These are phyloP conservation scores for Aristolochia contorta DNA, from an alignment of 164 flowering plant species.

Conservation along the genomic window DNA sequence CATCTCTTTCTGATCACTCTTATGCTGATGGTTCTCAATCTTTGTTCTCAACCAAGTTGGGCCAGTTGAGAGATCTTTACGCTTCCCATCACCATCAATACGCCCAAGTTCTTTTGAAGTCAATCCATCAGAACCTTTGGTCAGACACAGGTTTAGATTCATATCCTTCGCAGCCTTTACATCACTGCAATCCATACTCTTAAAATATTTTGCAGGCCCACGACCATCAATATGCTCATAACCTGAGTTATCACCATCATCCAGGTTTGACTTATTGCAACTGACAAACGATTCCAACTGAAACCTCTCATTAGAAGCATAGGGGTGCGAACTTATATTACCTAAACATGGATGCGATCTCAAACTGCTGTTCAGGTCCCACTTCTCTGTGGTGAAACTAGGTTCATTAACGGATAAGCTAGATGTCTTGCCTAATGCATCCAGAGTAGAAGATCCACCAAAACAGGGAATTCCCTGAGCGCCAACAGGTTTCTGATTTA, in stretches of 20 bases:
- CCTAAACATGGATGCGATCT: constrained; percentile 14
- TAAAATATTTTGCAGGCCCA: constrained; percentile 13
- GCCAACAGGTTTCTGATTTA: constrained; percentile 13
- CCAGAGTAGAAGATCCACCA: constrained; percentile 6
- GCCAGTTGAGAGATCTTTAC: constrained; percentile 14
- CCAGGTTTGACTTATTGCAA: constrained; percentile 6
- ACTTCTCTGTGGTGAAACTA: constrained; percentile 11
- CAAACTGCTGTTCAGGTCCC: constrained; percentile 8
- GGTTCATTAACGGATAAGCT: constrained; percentile 6
- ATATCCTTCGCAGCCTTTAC: constrained; percentile 28
- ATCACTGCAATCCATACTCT: constrained; percentile 22
- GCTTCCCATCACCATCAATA: constrained; percentile 22
- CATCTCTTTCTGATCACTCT: no score
- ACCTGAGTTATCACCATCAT: constrained; percentile 7
- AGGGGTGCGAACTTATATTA: constrained; percentile 13
- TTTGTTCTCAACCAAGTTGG: constrained; percentile 28
- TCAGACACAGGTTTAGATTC: constrained; percentile 25
- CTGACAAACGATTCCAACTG: no score
- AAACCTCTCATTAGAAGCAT: constrained; percentile 6
- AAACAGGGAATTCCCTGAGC: constrained; percentile 18
- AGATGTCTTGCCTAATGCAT: constrained; percentile 9
- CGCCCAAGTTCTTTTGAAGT: constrained; percentile 11
- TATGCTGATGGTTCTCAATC: neutral
- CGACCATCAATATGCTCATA: constrained; percentile 17
- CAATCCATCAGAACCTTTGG: constrained; percentile 20